Conservation (phyloP, 2,329 filamentous ascomycete genomes). For the Aaosphaeria arxii region DNA sequence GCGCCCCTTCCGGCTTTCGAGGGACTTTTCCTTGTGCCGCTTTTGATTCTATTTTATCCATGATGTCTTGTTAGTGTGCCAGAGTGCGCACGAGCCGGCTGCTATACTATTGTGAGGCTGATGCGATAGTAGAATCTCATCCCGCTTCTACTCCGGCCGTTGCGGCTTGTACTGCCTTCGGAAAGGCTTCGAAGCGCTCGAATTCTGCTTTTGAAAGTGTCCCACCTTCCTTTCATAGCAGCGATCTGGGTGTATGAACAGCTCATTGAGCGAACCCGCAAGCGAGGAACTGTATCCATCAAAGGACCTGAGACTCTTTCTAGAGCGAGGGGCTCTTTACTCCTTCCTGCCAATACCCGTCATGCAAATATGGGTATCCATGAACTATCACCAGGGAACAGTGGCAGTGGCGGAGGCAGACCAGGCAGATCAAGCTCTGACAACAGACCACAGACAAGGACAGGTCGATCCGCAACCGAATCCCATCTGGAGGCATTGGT, state of each 20-base stretch:
- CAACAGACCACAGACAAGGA: constrained; percentile 19
- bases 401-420: constrained; percentile 7
- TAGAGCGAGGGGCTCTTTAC: constrained; percentile 22
- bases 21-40: too few species aligned
- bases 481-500: constrained; percentile 35
- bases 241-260: constrained; percentile 67
- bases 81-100: not conserved
- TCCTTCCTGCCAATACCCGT: constrained; percentile 10
- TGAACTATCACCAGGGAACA: too few species aligned
- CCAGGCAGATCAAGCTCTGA: constrained; percentile 13
- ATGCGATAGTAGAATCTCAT: constrained; percentile 61
- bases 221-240: constrained; percentile 66
- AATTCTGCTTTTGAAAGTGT: constrained; percentile 58
- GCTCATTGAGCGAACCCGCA: constrained; percentile 22
- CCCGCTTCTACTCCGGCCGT: constrained; percentile 68
- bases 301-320: constrained; percentile 30
- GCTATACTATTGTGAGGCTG: constrained; percentile 22
- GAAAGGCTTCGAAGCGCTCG: constrained; percentile 61
- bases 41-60: too few species aligned
- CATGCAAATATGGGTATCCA: too few species aligned
- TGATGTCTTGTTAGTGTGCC: too few species aligned
- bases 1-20: constrained; percentile 1
- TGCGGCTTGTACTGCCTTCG: constrained; percentile 65
- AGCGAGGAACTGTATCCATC: constrained; percentile 21
- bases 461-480: constrained; percentile 23